Conservation (phyloP, 345 rosid species). For the Kandelia obovata region DNA sequence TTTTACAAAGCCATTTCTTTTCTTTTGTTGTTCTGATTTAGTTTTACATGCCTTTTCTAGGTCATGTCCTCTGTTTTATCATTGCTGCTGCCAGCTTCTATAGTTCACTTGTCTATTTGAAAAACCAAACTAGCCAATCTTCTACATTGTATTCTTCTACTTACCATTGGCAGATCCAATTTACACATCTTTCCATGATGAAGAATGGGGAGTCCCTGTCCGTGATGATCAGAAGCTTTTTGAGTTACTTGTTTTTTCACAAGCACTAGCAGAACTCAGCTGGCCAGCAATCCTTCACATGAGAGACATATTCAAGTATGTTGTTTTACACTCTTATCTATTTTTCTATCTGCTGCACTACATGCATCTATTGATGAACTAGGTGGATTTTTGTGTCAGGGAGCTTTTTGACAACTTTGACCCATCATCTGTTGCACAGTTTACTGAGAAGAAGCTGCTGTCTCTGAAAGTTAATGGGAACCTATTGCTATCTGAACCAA, state of each 20-base stretch:
- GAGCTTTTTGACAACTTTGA: conserved; percentile 70
- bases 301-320: conserved; percentile 67
- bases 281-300: conserved; percentile 75
- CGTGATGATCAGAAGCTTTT: conserved; percentile 72
- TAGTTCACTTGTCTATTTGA: neutral
- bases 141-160: neutral
- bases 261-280: conserved; percentile 87
- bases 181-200: conserved; percentile 68
- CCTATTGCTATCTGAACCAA: conserved; percentile 69
- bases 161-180: conserved; percentile 44
- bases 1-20: no score
- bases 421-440: conserved; percentile 52
- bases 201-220: conserved; percentile 84
- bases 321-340: conserved; percentile 2
- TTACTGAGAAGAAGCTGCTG: conserved; percentile 64
- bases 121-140: neutral
- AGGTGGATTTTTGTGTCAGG: conserved; percentile 41
- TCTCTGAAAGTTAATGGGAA: conserved; percentile 61
- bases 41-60: neutral
- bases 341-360: neutral
- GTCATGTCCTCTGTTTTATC: neutral
- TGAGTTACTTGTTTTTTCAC: conserved; percentile 85
- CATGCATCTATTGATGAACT: no score
- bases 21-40: no score
- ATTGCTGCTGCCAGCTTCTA: neutral